A percentile compares a stretch with the other conserved stretches of the same genome.
These are phyloP conservation scores for Cordyceps pruinosa DNA, from an alignment of 2,329 filamentous ascomycete genomes.

Conservation along the genomic window DNA sequence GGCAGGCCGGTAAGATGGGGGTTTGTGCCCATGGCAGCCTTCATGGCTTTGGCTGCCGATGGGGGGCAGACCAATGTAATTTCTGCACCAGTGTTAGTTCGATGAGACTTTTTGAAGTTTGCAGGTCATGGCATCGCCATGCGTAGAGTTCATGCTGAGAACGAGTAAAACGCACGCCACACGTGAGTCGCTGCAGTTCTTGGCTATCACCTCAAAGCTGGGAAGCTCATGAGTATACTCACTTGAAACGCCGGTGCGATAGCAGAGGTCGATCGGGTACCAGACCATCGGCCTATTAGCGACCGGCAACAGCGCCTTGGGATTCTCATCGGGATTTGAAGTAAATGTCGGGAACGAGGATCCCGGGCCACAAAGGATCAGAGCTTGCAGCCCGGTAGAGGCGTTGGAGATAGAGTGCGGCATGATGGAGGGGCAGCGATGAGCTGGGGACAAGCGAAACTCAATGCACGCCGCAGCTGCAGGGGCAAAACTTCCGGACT, in stretches of 20 bases:
- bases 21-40: slow-evolving; percentile 66
- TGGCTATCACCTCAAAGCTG: background rate
- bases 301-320: slow-evolving; percentile 75
- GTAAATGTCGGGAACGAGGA: slow-evolving; percentile 79
- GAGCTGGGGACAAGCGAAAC: background rate
- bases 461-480: background rate
- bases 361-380: slow-evolving; percentile 77
- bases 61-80: slow-evolving; percentile 58
- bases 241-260: slow-evolving; percentile 72
- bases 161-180: background rate
- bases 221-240: slow-evolving; percentile 23
- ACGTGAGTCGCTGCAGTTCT: background rate
- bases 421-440: slow-evolving; percentile 40
- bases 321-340: slow-evolving; percentile 69
- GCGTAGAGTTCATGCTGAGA: background rate
- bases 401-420: slow-evolving; percentile 70
- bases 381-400: slow-evolving; percentile 69
- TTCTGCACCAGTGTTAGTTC: slow-evolving; percentile 33
- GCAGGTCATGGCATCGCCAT: no score
- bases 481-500: background rate
- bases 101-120: background rate
- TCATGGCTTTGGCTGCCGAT: slow-evolving; percentile 59
- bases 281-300: slow-evolving; percentile 85
- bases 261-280: slow-evolving; percentile 82
- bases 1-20: slow-evolving; percentile 70